Percentiles rank a stretch among this genome's conserved stretches.
phyloP scores from a whole-genome alignment of 371 early-diverging fungal genomes.

The Circinella minor region DNA sequence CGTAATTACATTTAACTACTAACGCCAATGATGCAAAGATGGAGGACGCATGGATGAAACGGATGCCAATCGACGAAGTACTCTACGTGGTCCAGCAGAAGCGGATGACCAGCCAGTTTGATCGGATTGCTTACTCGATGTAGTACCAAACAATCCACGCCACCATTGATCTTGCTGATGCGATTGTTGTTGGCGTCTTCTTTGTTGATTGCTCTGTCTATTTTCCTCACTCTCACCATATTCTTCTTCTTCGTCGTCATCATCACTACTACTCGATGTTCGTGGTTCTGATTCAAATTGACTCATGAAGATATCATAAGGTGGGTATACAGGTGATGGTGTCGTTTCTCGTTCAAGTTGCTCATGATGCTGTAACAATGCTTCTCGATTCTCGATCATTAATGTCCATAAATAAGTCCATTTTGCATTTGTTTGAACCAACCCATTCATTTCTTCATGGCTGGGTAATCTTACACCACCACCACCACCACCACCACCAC shows the following conservation, averaged over 20 bases:
- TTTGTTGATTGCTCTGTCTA: neutral
- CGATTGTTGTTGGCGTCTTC: neutral
- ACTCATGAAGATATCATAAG: slow-evolving; percentile 8
- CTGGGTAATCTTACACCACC: neutral
- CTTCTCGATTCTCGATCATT: slow-evolving; percentile 46
- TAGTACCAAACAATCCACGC: slow-evolving; percentile 10
- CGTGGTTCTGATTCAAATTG: slow-evolving; percentile 12
- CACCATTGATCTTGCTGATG: slow-evolving; percentile 11
- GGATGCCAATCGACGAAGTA: slow-evolving; percentile 20
- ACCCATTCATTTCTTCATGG: slow-evolving; percentile 21
- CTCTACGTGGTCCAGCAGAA: slow-evolving; percentile 12
- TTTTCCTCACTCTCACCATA: too few species aligned
- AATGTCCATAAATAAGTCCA: slow-evolving; percentile 48
- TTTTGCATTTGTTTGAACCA: slow-evolving; percentile 37
- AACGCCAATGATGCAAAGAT: slow-evolving; percentile 16
- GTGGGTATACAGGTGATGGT: slow-evolving; percentile 10
- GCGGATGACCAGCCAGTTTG: slow-evolving; percentile 4
- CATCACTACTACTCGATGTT: neutral
- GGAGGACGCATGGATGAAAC: slow-evolving; percentile 20
- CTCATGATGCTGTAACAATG: slow-evolving; percentile 19
- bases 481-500: neutral
- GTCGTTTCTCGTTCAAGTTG: neutral
- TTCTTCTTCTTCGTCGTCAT: neutral
- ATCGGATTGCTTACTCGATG: neutral
- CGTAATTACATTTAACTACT: neutral